phyloP scores from a whole-genome alignment of 345 rosid species.

The Laguncularia racemosa region DNA sequence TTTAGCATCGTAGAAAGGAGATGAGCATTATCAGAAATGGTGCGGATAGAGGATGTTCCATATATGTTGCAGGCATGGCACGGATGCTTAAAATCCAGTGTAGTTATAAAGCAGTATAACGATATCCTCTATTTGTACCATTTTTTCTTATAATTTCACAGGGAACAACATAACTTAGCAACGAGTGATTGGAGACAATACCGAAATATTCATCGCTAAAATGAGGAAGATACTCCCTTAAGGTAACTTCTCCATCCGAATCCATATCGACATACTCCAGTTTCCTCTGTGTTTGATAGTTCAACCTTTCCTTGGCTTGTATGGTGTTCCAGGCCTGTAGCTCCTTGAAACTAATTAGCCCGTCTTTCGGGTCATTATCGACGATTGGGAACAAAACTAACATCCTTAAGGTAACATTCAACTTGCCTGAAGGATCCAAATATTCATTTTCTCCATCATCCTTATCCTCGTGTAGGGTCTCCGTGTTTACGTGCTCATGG shows the following conservation, averaged over 20 bases:
- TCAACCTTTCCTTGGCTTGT: slow-evolving; percentile 41
- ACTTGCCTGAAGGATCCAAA: slow-evolving; percentile 27
- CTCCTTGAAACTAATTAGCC: slow-evolving; percentile 41
- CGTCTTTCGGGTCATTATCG: slow-evolving; percentile 48
- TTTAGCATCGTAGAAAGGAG: too few relatives aligned
- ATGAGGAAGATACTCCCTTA: slow-evolving; percentile 52
- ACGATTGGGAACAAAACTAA: slow-evolving; percentile 52
- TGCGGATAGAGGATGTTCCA: too few relatives aligned
- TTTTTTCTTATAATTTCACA: not conserved
- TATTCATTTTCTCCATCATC: slow-evolving; percentile 21
- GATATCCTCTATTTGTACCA: too few relatives aligned
- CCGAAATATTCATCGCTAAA: slow-evolving; percentile 49
- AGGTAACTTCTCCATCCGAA: slow-evolving; percentile 46
- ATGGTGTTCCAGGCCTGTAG: slow-evolving; percentile 48
- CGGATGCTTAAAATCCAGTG: too few relatives aligned
- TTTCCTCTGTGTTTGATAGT: slow-evolving; percentile 35
- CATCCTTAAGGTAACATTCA: slow-evolving; percentile 56
- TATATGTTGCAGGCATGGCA: too few relatives aligned
- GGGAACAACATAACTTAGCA: too few relatives aligned
- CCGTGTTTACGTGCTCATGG: not conserved
- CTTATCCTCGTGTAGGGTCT: not conserved
- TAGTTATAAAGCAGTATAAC: too few relatives aligned
- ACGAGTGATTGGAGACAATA: slow-evolving; percentile 2
- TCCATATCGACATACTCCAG: slow-evolving; percentile 37
- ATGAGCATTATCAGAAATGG: too few relatives aligned